These are phyloP conservation scores for Cryomyces minteri DNA, from an alignment of 495 filamentous ascomycete genomes.

Conservation along the genomic window DNA sequence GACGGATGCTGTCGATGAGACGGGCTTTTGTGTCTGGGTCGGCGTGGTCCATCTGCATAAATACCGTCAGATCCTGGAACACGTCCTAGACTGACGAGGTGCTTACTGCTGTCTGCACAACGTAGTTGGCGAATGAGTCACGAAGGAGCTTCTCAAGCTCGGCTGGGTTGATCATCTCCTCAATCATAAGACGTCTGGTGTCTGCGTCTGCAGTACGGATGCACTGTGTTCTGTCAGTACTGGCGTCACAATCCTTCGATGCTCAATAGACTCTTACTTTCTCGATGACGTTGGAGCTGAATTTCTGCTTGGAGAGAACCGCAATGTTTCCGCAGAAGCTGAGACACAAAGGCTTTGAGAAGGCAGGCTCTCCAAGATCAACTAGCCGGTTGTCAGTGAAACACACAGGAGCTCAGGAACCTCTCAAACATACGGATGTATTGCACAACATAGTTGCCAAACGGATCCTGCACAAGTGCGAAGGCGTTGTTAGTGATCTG, in stretches of 20 bases:
- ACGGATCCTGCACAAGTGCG: conserved; percentile 81
- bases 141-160: conserved; percentile 77
- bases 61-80: background rate
- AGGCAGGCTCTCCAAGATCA: conserved; percentile 63
- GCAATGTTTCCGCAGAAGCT: conserved; percentile 59
- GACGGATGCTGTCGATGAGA: conserved; percentile 68
- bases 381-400: conserved; percentile 20
- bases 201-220: conserved; percentile 55
- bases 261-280: conserved; percentile 25
- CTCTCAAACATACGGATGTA: conserved; percentile 37
- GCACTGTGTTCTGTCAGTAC: conserved; percentile 22
- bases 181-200: conserved; percentile 62
- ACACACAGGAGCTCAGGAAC: too few species aligned
- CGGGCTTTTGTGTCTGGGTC: conserved; percentile 48
- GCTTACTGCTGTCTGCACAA: conserved; percentile 66
- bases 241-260: too few species aligned
- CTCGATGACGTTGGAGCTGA: conserved; percentile 97
- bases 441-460: conserved; percentile 96
- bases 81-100: background rate
- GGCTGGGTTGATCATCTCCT: conserved; percentile 53
- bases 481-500: conserved; percentile 72
- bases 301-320: conserved; percentile 84
- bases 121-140: conserved; percentile 91
- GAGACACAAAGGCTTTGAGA: conserved; percentile 68
- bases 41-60: conserved; percentile 45